Base-by-base conservation (phyloP, 2,329 filamentous ascomycete genomes). In the Penicillium sp. region DNA sequence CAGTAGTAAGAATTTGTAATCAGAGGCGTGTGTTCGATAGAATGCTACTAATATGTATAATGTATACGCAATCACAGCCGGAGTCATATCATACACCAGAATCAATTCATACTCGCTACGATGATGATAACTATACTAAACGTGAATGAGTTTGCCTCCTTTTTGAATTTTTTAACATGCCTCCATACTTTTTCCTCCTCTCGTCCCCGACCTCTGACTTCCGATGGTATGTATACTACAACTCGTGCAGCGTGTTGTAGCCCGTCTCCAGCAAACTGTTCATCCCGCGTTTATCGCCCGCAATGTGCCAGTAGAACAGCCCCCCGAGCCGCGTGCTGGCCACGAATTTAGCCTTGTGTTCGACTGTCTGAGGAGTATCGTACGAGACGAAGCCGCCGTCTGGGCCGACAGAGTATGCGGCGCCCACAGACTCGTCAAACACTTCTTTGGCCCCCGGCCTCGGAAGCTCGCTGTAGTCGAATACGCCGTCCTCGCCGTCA, bases 301-400 rank as follows among this genome's bases (percentile, higher is more conserved):
- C 86, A n/a, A 85, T 88, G 53, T 87, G 85, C 87, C 88, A 92
- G 71, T 92, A 94, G 70, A 91, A 93, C 8, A 94, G 73, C 0
- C 90, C 90, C 26, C 86, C 89, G 18, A 94, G 76, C 26, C 82
- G 81, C 64, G 87, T 86, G 64, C 88, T 82, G 65, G 84, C 87
- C 70, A 86, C 89, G 69, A 87, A 93, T 6, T 79, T 76, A 1
- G 87, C 90, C 74, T 94, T 94, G 70, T 85, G 81, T 71, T 81
- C 81, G 33, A 93, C 89, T 2, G 89, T 91, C 45, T 86, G 83
- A 3, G 87, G 84, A 62, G 88, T 91, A 70, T 94, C 90, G 68
- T 93, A 94, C 1, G 83, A 87, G 43, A 93, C 83, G 62, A 91
- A 92, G 0, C 88, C 89, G 3, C 87, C 87, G 64, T 91, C 88